A percentile compares a stretch with the other conserved stretches of the same genome.
phyloP scores from a whole-genome alignment of 495 filamentous ascomycete genomes.

The Aspergillus haitiensis region DNA sequence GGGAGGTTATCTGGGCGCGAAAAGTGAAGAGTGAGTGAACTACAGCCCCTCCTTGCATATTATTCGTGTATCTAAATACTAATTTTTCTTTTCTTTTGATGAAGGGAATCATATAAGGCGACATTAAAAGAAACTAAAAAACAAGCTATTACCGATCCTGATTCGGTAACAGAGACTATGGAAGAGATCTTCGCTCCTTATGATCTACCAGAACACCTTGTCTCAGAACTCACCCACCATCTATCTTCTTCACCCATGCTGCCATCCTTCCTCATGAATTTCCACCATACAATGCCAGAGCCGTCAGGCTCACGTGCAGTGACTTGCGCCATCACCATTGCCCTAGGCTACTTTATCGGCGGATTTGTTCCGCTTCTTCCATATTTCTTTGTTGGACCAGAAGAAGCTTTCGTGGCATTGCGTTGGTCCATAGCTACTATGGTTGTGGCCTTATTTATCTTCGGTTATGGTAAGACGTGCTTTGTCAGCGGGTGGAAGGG shows the following conservation, averaged over 20 bases:
- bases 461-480: constrained; percentile 71
- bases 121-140: constrained; percentile 48
- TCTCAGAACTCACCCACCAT: constrained; percentile 47
- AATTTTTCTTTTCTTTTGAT: background rate
- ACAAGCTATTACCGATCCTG: constrained; percentile 41
- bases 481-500: constrained; percentile 46
- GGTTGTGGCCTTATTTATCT: constrained; percentile 66
- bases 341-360: constrained; percentile 71
- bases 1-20: constrained; percentile 65
- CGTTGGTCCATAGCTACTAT: constrained; percentile 69
- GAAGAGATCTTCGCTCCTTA: constrained; percentile 56
- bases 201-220: constrained; percentile 47
- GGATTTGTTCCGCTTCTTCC: constrained; percentile 73
- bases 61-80: background rate
- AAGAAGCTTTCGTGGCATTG: constrained; percentile 60
- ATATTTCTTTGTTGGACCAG: constrained; percentile 66
- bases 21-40: constrained; percentile 60
- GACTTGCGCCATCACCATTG: constrained; percentile 64
- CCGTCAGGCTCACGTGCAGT: constrained; percentile 54
- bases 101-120: constrained; percentile 53
- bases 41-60: background rate
- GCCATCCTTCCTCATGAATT: constrained; percentile 57
- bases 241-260: constrained; percentile 52
- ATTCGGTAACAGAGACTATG: constrained; percentile 41
- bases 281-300: constrained; percentile 54